These are phyloP conservation scores for Leccinum truebloodii DNA, from an alignment of 768 basidiomycete species.

Conservation along the genomic window DNA sequence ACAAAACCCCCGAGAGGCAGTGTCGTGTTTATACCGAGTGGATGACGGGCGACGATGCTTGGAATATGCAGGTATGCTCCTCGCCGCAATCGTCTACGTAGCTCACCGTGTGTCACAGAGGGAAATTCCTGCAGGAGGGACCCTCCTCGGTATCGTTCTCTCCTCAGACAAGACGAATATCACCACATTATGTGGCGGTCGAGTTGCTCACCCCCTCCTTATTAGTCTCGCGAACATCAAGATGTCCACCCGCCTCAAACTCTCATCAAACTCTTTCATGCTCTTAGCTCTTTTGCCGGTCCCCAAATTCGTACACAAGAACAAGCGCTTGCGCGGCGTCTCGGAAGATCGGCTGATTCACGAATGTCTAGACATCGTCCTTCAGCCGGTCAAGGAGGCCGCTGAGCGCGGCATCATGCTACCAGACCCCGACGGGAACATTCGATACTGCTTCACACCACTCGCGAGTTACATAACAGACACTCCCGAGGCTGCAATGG, in stretches of 20 bases:
- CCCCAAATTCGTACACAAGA: not conserved
- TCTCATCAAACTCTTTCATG: not conserved
- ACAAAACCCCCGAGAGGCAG: not conserved
- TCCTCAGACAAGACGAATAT: not conserved
- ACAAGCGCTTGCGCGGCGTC: not conserved
- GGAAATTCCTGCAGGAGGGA: not conserved
- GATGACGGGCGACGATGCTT: not conserved
- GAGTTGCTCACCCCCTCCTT: not conserved
- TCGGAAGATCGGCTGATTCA: not conserved
- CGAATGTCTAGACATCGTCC: not conserved
- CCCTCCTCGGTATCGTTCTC: not conserved
- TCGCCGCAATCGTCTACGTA: not conserved
- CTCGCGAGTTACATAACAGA: not conserved
- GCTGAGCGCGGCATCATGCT: not conserved
- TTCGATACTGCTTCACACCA: not conserved
- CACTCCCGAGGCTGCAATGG: not conserved
- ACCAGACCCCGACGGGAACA: not conserved
- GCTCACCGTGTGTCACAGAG: not conserved
- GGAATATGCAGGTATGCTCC: not conserved
- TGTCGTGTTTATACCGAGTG: not conserved
- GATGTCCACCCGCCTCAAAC: not conserved
- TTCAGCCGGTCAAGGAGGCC: not conserved
- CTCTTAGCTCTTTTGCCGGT: not conserved
- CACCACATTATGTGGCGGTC: not conserved
- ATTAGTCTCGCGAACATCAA: not conserved